phyloP scores from a whole-genome alignment of 2,329 filamentous ascomycete species.

The Fragosphaeria purpurea region DNA sequence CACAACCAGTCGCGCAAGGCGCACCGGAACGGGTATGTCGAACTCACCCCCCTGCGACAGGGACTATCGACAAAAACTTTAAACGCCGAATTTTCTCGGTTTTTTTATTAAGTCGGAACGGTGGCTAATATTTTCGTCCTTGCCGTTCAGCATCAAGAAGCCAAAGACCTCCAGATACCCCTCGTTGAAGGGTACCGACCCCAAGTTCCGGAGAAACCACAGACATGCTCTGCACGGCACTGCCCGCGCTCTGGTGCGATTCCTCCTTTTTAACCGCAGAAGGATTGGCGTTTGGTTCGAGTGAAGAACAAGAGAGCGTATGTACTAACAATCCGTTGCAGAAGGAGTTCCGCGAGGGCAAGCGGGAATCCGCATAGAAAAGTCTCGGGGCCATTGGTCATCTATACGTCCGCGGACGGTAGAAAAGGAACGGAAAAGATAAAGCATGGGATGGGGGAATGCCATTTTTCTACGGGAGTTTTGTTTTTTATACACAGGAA shows the following conservation, averaged over 20 bases:
- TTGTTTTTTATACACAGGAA: constrained; percentile 5
- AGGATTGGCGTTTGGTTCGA: too few relatives aligned
- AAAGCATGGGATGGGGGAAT: background rate
- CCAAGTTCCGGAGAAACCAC: constrained; percentile 99
- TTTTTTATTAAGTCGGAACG: background rate
- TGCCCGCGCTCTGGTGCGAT: constrained; percentile 83
- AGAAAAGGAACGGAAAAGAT: constrained; percentile 4
- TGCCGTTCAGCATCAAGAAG: constrained; percentile 84
- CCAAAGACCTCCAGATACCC: constrained; percentile 98
- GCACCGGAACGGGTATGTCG: constrained; percentile 92
- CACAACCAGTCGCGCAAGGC: constrained; percentile 98
- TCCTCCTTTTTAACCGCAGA: background rate
- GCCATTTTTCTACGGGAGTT: constrained; percentile 8
- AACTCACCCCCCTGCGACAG: background rate
- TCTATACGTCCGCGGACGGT: background rate
- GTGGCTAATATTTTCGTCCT: constrained; percentile 1
- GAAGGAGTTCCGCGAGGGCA: constrained; percentile 94
- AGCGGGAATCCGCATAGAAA: constrained; percentile 25
- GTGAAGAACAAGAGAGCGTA: background rate
- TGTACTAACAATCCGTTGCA: constrained; percentile 32
- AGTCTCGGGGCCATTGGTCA: background rate
- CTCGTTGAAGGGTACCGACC: constrained; percentile 95
- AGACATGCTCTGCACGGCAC: constrained; percentile 99
- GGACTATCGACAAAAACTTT: background rate
- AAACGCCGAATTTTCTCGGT: too few relatives aligned